phyloP scores from a whole-genome alignment of 2,329 filamentous ascomycete species.

The Aspergillus sp. region DNA sequence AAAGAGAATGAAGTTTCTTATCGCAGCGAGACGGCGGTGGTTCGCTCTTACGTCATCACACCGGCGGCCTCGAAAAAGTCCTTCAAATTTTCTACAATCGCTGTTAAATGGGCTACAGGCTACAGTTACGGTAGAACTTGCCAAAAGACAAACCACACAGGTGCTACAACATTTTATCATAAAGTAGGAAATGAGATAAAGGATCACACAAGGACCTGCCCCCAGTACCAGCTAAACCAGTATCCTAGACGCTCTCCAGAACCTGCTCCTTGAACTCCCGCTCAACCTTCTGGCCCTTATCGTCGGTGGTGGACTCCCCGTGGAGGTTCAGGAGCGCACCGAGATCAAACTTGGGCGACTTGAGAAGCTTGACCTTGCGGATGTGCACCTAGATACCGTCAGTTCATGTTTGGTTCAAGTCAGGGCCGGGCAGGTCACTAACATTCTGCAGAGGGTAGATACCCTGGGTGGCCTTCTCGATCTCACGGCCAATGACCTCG shows the following conservation, averaged over 20 bases:
- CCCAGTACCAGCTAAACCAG: conserved; percentile 65
- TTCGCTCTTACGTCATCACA: no score
- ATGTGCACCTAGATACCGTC: conserved; percentile 75
- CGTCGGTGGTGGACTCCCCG: conserved; percentile 92
- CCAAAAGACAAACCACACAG: no score
- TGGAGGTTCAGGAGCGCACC: conserved; percentile 92
- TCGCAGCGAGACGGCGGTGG: no score
- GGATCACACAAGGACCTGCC: conserved; percentile 25
- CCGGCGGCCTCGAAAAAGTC: no score
- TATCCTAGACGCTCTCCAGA: conserved; percentile 79
- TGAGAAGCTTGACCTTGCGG: conserved; percentile 99
- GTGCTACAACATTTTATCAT: not conserved
- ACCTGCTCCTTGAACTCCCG: conserved; percentile 98
- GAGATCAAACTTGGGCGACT: conserved; percentile 97
- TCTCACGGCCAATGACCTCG: conserved; percentile 98
- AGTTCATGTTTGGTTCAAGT: conserved; percentile 13
- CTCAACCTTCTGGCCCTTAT: conserved; percentile 97
- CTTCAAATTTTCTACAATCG: no score
- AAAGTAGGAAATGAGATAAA: conserved; percentile 1
- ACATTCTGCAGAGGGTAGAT: conserved; percentile 99
- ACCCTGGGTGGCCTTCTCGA: conserved; percentile 98
- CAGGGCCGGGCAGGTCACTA: conserved; percentile 27
- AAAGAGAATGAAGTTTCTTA: no score
- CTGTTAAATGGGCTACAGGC: no score
- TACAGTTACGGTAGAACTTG: no score